Conservation (phyloP, 768 basidiomycete species). For the Phaeolepiota aurea region DNA sequence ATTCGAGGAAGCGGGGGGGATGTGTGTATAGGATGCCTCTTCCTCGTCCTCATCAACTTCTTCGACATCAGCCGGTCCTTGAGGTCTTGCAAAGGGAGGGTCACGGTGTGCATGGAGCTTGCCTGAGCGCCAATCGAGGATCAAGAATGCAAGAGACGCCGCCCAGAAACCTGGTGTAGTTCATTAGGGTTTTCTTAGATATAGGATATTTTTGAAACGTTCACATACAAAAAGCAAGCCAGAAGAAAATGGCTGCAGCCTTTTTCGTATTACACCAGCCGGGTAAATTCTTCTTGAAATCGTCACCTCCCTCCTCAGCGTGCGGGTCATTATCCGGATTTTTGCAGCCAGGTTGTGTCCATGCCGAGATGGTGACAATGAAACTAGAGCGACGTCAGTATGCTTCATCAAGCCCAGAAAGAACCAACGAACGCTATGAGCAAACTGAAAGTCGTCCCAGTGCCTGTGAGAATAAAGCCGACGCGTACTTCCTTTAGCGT, state of each 20-base stretch:
- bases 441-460: constrained; percentile 57
- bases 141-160: constrained; percentile 54
- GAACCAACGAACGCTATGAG: constrained; percentile 62
- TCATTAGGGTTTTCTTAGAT: constrained; percentile 4
- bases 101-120: constrained; percentile 55
- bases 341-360: constrained; percentile 88
- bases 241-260: constrained; percentile 84
- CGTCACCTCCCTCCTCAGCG: constrained; percentile 48
- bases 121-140: constrained; percentile 74
- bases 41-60: constrained; percentile 47
- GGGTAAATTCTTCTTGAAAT: constrained; percentile 58
- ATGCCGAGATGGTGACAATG: constrained; percentile 73
- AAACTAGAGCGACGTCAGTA: constrained; percentile 34
- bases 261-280: constrained; percentile 93
- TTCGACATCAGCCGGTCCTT: constrained; percentile 33
- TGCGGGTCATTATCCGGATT: constrained; percentile 76
- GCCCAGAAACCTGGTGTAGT: constrained; percentile 59
- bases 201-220: not conserved
- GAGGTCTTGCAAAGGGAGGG: constrained; percentile 68
- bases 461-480: constrained; percentile 71
- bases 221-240: constrained; percentile 68
- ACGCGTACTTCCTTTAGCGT: constrained; percentile 80
- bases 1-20: constrained; percentile 24
- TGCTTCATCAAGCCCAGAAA: constrained; percentile 3
- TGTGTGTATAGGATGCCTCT: constrained; percentile 41